Evolutionary conservation across 192 early-diverging fungal genomes (phyloP), one percentile per base, ranked within the genome.

Genomic region (Phlyctochytrium planicorne): DNA sequence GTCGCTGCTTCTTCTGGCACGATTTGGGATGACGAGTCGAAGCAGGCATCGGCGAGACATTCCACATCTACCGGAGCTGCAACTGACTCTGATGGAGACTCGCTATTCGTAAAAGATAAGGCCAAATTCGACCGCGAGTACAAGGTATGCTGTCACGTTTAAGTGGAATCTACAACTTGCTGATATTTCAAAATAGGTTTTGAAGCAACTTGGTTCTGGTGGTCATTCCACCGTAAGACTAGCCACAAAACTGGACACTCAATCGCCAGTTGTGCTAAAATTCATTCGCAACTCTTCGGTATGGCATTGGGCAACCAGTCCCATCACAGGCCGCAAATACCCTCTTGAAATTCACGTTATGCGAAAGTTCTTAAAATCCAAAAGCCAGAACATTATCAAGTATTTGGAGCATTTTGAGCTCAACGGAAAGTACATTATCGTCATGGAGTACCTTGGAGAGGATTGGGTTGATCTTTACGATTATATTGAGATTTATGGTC

Each of bases 391-490:
- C 33, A 57, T 82, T 23, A 80, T 83, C 63, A 31, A 67, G 3
- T 81, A 75, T 53, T 53, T 68, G 25, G 84, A 83, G 52, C 75
- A 80, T 60, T 82, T 69, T 68, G 73, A 74, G 64, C 25, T 78
- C 30, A 65, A 68, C 47, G 65, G 59, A 23, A 31, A 67, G 31
- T 84, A 65, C 57, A 76, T 78, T 30, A 82, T 84, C 35, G 73
- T 83, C 4, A 85, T 83, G 81, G 84, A 85, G 63, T 85, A 83
- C 63, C 52, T 85, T 31, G 84, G 84, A 33, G 73, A 78, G 36
- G 79, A 79, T 14, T 85, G 84, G 84, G 59, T 83, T 0, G 84
- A 85, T 50, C 64, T 85, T 36, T 85, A 81, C 57, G 77, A 83
- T 34, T 83, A 76, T 53, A 77, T 85, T 62, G 81, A 85, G 59